These are phyloP conservation scores for Exobasidium rhododendri DNA, from an alignment of 1,284 basidiomycete species.

Conservation along the genomic window DNA sequence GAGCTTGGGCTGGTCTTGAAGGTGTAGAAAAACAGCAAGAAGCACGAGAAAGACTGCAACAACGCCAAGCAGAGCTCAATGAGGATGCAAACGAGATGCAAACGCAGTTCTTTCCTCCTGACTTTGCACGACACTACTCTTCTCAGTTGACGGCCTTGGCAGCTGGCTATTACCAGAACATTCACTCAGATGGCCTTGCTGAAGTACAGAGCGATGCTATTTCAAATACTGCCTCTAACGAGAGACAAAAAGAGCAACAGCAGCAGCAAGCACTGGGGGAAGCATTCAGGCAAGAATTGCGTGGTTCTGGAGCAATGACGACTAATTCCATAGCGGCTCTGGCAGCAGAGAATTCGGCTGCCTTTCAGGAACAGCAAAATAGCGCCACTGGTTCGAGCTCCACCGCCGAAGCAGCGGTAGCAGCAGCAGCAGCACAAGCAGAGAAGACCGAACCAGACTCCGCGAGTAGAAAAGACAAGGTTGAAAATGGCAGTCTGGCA, in stretches of 20 bases:
- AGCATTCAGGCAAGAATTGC: too few relatives aligned
- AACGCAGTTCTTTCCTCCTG: slow-evolving; percentile 41
- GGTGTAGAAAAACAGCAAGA: slow-evolving; percentile 39
- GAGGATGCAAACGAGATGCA: slow-evolving; percentile 13
- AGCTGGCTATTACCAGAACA: slow-evolving; percentile 41
- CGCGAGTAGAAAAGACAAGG: too few relatives aligned
- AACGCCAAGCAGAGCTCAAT: slow-evolving; percentile 31
- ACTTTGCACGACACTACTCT: slow-evolving; percentile 49
- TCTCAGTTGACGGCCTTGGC: slow-evolving; percentile 44
- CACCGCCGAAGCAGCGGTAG: too few relatives aligned
- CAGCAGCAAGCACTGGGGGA: background rate
- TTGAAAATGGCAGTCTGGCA: background rate
- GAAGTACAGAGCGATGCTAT: slow-evolving; percentile 23
- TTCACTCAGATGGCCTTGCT: slow-evolving; percentile 35
- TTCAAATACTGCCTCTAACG: background rate
- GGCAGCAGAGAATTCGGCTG: too few relatives aligned
- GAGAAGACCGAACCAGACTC: background rate
- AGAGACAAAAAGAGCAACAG: background rate
- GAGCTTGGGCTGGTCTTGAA: slow-evolving; percentile 39
- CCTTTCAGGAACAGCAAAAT: background rate
- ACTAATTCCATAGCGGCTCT: too few relatives aligned
- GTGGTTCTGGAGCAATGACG: too few relatives aligned
- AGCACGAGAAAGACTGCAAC: slow-evolving; percentile 35
- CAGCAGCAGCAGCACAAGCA: background rate
- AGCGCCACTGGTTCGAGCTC: background rate